Conservation (phyloP, 2,329 filamentous ascomycete species). For the Cylindrodendrum hubeiense region DNA sequence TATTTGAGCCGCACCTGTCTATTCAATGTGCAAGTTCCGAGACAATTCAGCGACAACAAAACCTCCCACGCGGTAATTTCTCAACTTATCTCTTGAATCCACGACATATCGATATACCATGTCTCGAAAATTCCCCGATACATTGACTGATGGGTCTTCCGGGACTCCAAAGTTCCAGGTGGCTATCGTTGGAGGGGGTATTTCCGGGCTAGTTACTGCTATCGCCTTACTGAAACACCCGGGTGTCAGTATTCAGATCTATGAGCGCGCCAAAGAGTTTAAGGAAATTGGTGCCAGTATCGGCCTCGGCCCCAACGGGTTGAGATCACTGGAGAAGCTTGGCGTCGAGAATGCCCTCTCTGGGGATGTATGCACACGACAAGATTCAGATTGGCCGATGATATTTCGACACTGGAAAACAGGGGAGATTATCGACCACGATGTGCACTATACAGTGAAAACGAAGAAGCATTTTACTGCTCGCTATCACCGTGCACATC, state of each 20-base stretch:
- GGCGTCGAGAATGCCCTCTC: constrained; percentile 60
- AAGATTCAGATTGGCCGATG: constrained; percentile 57
- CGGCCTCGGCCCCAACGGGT: constrained; percentile 65
- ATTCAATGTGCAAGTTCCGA: no score
- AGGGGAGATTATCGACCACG: constrained; percentile 33
- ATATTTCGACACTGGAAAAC: constrained; percentile 56
- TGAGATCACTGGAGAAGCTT: constrained; percentile 63
- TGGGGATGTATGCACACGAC: constrained; percentile 54
- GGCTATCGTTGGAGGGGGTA: constrained; percentile 63
- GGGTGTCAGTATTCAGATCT: constrained; percentile 60
- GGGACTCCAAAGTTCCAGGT: constrained; percentile 49
- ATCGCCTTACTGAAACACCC: constrained; percentile 58
- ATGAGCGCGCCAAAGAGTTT: constrained; percentile 61
- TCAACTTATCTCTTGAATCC: no score
- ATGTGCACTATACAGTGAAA: constrained; percentile 52
- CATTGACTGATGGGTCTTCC: neutral
- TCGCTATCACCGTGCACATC: constrained; percentile 61
- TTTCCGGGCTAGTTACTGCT: constrained; percentile 62
- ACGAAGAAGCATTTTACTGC: constrained; percentile 59
- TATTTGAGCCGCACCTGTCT: no score
- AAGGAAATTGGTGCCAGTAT: constrained; percentile 62
- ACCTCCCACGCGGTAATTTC: no score
- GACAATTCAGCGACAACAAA: no score
- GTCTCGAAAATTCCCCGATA: no score
- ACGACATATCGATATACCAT: no score